These are phyloP conservation scores for Lodderomyces jiufengensis DNA, from an alignment of 1,139 yeast genomes.

Conservation along the genomic window DNA sequence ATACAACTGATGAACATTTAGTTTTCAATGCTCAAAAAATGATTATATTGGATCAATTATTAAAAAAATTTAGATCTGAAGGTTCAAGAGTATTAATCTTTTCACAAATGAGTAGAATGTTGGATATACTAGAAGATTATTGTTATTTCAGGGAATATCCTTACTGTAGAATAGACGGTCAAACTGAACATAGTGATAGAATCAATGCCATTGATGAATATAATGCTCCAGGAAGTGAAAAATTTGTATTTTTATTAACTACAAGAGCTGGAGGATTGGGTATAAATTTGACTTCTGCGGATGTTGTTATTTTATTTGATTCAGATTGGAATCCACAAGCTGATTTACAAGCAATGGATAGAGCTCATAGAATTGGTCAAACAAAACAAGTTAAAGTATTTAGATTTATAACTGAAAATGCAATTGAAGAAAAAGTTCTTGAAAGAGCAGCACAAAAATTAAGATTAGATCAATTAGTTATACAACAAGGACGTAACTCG, in stretches of 20 bases:
- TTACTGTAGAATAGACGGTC: constrained; percentile 79
- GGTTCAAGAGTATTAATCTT: constrained; percentile 76
- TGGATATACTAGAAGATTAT: constrained; percentile 77
- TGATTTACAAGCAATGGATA: constrained; percentile 83
- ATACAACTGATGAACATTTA: constrained; percentile 77
- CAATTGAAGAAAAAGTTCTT: constrained; percentile 75
- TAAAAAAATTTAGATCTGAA: constrained; percentile 58
- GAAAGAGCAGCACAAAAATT: constrained; percentile 79
- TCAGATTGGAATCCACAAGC: constrained; percentile 91
- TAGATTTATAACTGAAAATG: constrained; percentile 73
- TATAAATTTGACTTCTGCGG: constrained; percentile 74
- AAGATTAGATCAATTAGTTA: constrained; percentile 74
- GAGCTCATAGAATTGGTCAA: constrained; percentile 86
- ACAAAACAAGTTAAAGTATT: constrained; percentile 77
- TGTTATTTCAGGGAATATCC: constrained; percentile 63
- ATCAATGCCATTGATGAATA: constrained; percentile 73
- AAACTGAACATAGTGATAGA: constrained; percentile 75
- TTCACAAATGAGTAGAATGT: constrained; percentile 78
- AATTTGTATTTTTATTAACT: constrained; percentile 68
- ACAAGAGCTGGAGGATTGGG: constrained; percentile 90
- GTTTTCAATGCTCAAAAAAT: constrained; percentile 70
- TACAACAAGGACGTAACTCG: constrained; percentile 64
- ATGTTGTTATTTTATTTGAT: constrained; percentile 68
- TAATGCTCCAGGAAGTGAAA: constrained; percentile 64
- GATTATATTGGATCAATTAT: constrained; percentile 64